phyloP scores from a whole-genome alignment of 345 rosid genomes.

The Populus ilicifolia region DNA sequence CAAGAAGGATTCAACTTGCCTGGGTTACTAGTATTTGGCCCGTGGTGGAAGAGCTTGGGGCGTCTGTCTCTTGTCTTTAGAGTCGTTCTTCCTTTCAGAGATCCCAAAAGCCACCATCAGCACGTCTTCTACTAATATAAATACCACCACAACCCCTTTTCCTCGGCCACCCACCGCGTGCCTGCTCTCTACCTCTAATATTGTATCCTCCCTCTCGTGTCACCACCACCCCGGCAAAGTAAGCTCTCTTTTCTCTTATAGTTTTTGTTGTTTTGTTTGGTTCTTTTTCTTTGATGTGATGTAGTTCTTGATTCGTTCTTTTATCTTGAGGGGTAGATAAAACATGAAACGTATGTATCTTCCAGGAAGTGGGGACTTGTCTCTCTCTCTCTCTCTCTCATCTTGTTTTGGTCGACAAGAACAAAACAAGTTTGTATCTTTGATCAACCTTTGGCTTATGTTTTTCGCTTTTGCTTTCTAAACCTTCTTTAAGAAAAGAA shows the following conservation, averaged over 20 bases:
- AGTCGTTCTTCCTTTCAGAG: constrained; percentile 7
- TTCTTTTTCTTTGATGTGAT: background rate
- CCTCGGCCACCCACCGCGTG: too few species aligned
- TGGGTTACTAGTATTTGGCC: background rate
- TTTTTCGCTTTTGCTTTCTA: background rate
- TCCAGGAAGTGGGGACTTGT: background rate
- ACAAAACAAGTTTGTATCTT: background rate
- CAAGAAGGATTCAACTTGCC: too few species aligned
- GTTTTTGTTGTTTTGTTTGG: background rate
- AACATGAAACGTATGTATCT: background rate
- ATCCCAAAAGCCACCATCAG: constrained; percentile 6
- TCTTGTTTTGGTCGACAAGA: background rate
- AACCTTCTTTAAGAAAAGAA: background rate
- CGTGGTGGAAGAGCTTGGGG: background rate
- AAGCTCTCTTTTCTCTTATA: background rate
- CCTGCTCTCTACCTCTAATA: too few species aligned
- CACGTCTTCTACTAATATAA: background rate
- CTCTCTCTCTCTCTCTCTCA: too few species aligned
- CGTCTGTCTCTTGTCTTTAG: background rate
- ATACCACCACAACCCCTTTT: background rate
- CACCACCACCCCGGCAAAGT: background rate
- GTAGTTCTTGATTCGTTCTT: constrained; percentile 1
- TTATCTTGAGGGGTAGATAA: background rate
- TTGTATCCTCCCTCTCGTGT: background rate
- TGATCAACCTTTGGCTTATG: background rate